These are phyloP conservation scores for Apiospora marii DNA, from an alignment of 2,329 filamentous ascomycete species.

Conservation along the genomic window DNA sequence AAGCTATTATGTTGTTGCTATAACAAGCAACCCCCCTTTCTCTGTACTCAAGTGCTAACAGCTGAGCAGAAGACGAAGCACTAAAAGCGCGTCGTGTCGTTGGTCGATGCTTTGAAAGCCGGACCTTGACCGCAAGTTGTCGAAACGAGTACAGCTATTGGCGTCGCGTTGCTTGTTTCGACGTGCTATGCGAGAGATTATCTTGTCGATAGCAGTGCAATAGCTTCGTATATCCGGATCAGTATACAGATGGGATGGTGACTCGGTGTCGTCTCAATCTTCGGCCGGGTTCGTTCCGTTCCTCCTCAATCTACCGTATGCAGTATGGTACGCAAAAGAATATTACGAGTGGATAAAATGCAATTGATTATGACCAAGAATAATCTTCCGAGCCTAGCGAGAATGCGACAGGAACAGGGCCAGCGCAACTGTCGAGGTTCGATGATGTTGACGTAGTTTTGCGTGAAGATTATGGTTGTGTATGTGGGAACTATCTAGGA, in stretches of 20 bases:
- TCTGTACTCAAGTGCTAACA: background rate
- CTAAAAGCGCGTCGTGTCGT: background rate
- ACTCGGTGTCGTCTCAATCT: background rate
- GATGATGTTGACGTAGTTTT: constrained; percentile 15
- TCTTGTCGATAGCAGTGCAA: background rate
- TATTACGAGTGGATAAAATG: constrained; percentile 8
- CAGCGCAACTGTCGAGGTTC: background rate
- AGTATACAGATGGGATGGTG: constrained; percentile 15
- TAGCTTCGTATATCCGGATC: background rate
- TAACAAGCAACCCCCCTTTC: background rate
- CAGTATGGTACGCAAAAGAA: background rate
- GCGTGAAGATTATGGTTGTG: constrained; percentile 7
- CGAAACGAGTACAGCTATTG: background rate
- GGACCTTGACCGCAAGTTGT: background rate
- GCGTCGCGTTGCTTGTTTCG: background rate
- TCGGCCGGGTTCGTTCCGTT: constrained; percentile 13
- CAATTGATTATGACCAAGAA: background rate
- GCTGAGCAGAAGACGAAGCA: background rate
- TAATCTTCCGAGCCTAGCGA: constrained; percentile 3
- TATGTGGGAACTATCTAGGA: constrained; percentile 16
- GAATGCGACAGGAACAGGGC: constrained; percentile 6
- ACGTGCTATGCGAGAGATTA: background rate
- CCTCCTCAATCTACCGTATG: background rate
- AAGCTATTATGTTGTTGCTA: background rate
- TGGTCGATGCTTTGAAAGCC: background rate